Base-by-base conservation (phyloP, 2,329 filamentous ascomycete genomes). In the Pseudogymnoascus pannorum region DNA sequence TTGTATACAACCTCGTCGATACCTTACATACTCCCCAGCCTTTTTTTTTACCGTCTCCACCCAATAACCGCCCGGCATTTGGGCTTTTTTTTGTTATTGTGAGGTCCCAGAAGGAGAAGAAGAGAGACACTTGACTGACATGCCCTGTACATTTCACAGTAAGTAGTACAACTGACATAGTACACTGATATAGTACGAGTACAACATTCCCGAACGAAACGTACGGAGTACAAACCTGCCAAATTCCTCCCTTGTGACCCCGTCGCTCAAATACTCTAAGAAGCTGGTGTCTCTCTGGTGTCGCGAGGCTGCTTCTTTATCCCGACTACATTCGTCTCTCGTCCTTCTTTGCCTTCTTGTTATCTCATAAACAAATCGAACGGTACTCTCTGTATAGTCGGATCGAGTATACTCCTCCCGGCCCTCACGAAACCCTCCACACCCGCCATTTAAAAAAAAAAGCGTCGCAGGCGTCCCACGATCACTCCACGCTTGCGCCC, bases 401-500 rank as follows among this genome's bases (percentile, higher is more conserved):
- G 42, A 48, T 48, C 42, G 42, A 48, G 42, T 48, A 48, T 48
- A 48, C 42, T 26, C 42, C 42, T 48, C 42, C 42, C 22, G 42
- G n/a, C 42, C 42, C 22, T n/a, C 42, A 26, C 42, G 42, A 48
- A 26, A n/a, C 38, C 22, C 33, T 36, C 42, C 9, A 20, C 11
- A 48, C 42, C 42, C 42, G 42, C 36, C 42, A 48, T n/a, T 48
- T 9, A 26, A 48, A 48, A 48, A 48, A 48, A 38, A 38, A 38
- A 38, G n/a, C 22, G 42, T 48, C 42, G 42, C 42, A 38, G 31
- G 54, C 58, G 33, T 26, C 60, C 59, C 26, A 38, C 60, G 20
- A 24, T 40, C 51, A 26, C 48, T 24, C 36, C 58, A 58, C 58
- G 48, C 58, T 61, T 40, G 60, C 61, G 61, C 63, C 65, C 42